A percentile compares a stretch with the other conserved stretches of the same genome.
Evolutionary conservation across 1,139 yeast species (phyloP).

Genomic region (Candida labiduridarum): DNA sequence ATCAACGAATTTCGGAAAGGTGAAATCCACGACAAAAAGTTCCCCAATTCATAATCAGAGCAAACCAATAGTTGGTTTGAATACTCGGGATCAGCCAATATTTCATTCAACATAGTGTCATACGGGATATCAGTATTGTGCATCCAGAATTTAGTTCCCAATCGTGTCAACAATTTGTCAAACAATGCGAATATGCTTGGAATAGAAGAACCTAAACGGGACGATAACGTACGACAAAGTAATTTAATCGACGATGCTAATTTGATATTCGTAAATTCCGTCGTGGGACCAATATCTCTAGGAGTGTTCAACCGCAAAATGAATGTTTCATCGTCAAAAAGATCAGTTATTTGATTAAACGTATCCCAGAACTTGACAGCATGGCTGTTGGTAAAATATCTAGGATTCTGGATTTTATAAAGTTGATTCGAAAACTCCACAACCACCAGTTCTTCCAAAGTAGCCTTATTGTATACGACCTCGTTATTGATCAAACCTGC

Average conservation of each 20-base stretch:
- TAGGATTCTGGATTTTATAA: slow-evolving; percentile 55
- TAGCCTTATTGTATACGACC: slow-evolving; percentile 7
- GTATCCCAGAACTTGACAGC: slow-evolving; percentile 59
- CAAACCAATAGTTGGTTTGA: slow-evolving; percentile 16
- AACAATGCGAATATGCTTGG: slow-evolving; percentile 56
- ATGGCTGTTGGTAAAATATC: slow-evolving; percentile 41
- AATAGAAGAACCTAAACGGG: slow-evolving; percentile 53
- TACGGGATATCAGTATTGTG: slow-evolving; percentile 52
- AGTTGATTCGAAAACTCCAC: slow-evolving; percentile 59
- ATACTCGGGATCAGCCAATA: slow-evolving; percentile 44
- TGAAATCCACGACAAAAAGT: slow-evolving; percentile 46
- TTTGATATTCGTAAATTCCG: slow-evolving; percentile 38
- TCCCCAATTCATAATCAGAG: slow-evolving; percentile 17
- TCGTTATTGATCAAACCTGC: slow-evolving; percentile 11
- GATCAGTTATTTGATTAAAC: slow-evolving; percentile 40
- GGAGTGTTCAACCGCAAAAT: slow-evolving; percentile 44
- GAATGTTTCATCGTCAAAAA: slow-evolving; percentile 41
- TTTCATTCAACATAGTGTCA: slow-evolving; percentile 56
- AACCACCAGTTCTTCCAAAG: slow-evolving; percentile 38
- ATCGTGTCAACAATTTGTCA: slow-evolving; percentile 37
- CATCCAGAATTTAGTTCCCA: slow-evolving; percentile 53
- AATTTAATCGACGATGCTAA: slow-evolving; percentile 49
- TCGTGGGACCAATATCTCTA: slow-evolving; percentile 43
- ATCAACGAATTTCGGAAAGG: slow-evolving; percentile 36
- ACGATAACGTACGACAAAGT: slow-evolving; percentile 51